phyloP scores from a whole-genome alignment of 1,284 basidiomycete genomes.

The Sphagnurus paluster region DNA sequence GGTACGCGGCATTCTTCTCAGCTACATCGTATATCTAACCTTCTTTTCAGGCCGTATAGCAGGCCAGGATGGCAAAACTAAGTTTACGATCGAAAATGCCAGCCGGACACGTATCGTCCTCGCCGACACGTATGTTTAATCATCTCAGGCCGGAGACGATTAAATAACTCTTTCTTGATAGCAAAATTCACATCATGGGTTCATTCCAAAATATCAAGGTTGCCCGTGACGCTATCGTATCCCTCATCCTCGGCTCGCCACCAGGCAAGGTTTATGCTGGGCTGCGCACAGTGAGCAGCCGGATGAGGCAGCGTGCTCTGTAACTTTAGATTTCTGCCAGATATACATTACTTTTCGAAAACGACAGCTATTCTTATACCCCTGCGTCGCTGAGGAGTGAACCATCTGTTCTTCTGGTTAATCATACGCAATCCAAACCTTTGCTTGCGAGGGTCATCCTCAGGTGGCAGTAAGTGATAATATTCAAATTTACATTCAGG shows the following conservation, averaged over 20 bases:
- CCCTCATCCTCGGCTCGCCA: constrained; percentile 91
- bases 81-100: constrained; percentile 98
- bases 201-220: constrained; percentile 98
- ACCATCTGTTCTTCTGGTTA: no score
- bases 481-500: no score
- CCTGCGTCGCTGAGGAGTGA: neutral
- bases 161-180: constrained; percentile 27
- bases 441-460: no score
- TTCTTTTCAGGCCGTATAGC: constrained; percentile 81
- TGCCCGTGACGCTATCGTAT: constrained; percentile 94
- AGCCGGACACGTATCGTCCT: constrained; percentile 95
- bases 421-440: no score
- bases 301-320: constrained; percentile 88
- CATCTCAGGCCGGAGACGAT: neutral
- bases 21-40: constrained; percentile 6
- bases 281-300: constrained; percentile 85
- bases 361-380: neutral
- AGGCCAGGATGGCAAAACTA: constrained; percentile 97
- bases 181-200: constrained; percentile 93
- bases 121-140: constrained; percentile 86
- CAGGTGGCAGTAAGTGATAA: no score
- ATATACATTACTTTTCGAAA: constrained; percentile 7
- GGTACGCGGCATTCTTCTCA: constrained; percentile 48
- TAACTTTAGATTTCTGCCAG: constrained; percentile 30
- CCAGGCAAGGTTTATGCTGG: constrained; percentile 97